These are phyloP conservation scores for Suillus luteus DNA, from an alignment of 768 basidiomycete species.

Conservation along the genomic window DNA sequence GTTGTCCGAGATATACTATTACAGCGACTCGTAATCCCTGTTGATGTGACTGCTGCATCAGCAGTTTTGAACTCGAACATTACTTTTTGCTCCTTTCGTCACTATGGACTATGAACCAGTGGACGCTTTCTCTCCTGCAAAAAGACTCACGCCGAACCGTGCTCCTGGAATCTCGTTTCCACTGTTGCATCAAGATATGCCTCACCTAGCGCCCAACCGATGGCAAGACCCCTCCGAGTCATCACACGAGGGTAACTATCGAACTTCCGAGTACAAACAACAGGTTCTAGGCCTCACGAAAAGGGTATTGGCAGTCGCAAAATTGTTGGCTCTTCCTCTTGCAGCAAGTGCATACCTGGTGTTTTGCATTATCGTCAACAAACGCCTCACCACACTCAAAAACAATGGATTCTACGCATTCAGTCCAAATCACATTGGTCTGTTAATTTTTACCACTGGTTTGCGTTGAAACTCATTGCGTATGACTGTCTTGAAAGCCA, in stretches of 20 bases:
- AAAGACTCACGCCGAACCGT: background rate
- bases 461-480: background rate
- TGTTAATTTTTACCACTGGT: slow-evolving; percentile 2
- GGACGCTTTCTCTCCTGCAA: background rate
- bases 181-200: background rate
- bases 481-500: slow-evolving; percentile 18
- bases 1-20: background rate
- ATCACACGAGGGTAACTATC: background rate
- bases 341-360: slow-evolving; percentile 30
- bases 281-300: background rate
- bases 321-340: slow-evolving; percentile 27
- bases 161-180: background rate
- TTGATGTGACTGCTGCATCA: background rate
- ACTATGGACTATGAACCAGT: background rate
- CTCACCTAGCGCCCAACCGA: background rate
- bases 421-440: slow-evolving; percentile 24
- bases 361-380: slow-evolving; percentile 31
- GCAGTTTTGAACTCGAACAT: background rate
- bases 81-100: background rate
- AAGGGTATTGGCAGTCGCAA: background rate
- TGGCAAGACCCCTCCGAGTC: background rate
- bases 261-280: background rate
- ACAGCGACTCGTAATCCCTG: no score
- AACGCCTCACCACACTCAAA: slow-evolving; percentile 28
- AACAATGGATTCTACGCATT: slow-evolving; percentile 26